Conservation (phyloP, 495 filamentous ascomycete species). For the Wilcoxina mikolae region DNA sequence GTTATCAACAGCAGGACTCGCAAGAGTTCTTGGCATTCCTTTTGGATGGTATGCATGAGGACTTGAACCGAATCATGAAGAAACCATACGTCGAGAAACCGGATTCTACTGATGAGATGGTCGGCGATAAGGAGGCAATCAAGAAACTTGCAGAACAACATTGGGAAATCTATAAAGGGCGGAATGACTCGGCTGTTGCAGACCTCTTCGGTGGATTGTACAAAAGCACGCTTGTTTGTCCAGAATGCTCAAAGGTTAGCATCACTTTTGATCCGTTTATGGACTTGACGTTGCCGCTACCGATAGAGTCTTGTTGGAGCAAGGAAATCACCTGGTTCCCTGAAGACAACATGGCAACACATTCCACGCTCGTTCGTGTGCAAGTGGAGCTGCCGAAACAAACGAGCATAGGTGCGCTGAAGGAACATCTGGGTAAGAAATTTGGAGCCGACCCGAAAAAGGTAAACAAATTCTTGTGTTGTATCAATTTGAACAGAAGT, state of each 20-base stretch:
- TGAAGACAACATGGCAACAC: conserved; percentile 35
- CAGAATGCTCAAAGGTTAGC: conserved; percentile 81
- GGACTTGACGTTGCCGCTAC: conserved; percentile 79
- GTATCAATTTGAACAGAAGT: background rate
- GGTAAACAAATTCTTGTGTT: conserved; percentile 23
- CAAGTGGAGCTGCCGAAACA: conserved; percentile 79
- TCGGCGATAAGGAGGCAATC: conserved; percentile 61
- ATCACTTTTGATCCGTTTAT: conserved; percentile 98
- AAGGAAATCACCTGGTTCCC: conserved; percentile 61
- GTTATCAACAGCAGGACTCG: conserved; percentile 91
- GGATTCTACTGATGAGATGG: conserved; percentile 94
- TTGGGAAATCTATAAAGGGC: conserved; percentile 79
- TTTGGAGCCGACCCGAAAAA: conserved; percentile 42
- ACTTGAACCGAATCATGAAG: conserved; percentile 81
- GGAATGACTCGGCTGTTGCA: conserved; percentile 87
- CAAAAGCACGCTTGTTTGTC: conserved; percentile 90
- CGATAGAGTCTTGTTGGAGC: conserved; percentile 62
- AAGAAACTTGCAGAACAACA: conserved; percentile 68
- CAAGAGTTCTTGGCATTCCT: conserved; percentile 97
- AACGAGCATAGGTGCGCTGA: conserved; percentile 53
- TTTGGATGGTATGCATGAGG: conserved; percentile 86
- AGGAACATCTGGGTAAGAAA: conserved; percentile 57
- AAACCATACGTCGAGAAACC: conserved; percentile 98
- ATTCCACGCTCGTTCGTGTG: conserved; percentile 45
- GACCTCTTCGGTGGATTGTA: conserved; percentile 96